Conservation (phyloP, 495 filamentous ascomycete species). For the Parathielavia hyrcaniae region DNA sequence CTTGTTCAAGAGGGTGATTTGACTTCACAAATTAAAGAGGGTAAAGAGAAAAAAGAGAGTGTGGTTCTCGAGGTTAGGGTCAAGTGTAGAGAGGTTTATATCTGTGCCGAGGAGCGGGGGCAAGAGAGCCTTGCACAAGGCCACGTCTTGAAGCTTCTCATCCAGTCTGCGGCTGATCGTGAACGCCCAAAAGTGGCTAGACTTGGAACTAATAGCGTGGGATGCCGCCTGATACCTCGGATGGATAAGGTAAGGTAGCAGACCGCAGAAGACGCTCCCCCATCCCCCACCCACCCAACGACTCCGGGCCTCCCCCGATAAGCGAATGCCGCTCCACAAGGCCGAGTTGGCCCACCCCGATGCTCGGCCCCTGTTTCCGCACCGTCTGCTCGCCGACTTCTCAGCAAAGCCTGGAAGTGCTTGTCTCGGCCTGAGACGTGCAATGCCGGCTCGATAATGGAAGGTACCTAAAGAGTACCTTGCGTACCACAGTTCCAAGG, state of each 20-base stretch:
- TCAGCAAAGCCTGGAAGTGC: no score
- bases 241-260: no score
- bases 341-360: background rate
- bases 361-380: conserved; percentile 1
- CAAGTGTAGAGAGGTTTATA: no score
- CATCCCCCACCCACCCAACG: background rate
- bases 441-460: no score
- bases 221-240: background rate
- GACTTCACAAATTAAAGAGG: background rate
- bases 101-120: no score
- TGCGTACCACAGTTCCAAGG: no score
- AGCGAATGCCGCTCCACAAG: background rate
- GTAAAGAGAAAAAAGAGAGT: background rate
- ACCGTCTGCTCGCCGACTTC: background rate
- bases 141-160: background rate
- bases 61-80: no score
- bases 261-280: background rate
- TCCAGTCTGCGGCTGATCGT: background rate
- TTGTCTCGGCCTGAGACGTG: background rate
- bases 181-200: no score
- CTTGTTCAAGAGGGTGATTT: background rate
- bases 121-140: background rate
- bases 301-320: conserved; percentile 1
- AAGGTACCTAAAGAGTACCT: no score
- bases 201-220: background rate